Percentiles rank a stretch among this genome's conserved stretches.
phyloP scores from a whole-genome alignment of 2,329 filamentous ascomycete genomes.

The Cephalotrichum gorgonifer region DNA sequence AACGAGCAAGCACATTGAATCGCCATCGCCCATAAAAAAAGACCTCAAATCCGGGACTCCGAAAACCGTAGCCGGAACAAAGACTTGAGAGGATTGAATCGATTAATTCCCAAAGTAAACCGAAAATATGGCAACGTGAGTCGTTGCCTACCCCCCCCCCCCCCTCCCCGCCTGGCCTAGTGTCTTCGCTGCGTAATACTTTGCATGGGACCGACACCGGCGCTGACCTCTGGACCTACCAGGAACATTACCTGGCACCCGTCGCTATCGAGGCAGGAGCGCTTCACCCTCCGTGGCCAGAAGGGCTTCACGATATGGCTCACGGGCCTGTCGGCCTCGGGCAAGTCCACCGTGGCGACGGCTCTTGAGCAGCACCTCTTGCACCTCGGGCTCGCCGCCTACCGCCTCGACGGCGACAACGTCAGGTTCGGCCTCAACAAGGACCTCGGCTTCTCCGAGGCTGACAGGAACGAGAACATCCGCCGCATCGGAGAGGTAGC shows the following conservation, averaged over 20 bases:
- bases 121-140: constrained; percentile 18
- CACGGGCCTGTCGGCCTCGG: constrained; percentile 89
- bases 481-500: constrained; percentile 92
- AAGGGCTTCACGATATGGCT: constrained; percentile 95
- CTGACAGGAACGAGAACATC: constrained; percentile 96
- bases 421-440: constrained; percentile 97
- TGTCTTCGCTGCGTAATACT: too few species aligned
- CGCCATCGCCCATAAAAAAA: too few species aligned
- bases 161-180: not conserved
- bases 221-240: constrained; percentile 7
- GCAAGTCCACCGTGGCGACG: constrained; percentile 94
- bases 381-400: constrained; percentile 70
- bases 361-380: constrained; percentile 95
- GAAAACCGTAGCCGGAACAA: too few species aligned
- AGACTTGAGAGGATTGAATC: too few species aligned
- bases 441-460: constrained; percentile 88
- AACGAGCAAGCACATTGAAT: too few species aligned
- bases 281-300: constrained; percentile 66
- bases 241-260: constrained; percentile 91
- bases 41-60: too few species aligned
- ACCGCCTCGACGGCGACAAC: constrained; percentile 96
- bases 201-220: not conserved
- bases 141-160: too few species aligned
- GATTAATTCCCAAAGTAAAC: not conserved
- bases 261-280: constrained; percentile 68